phyloP scores from a whole-genome alignment of 2,329 filamentous ascomycete genomes.

The Boeremia exigua region DNA sequence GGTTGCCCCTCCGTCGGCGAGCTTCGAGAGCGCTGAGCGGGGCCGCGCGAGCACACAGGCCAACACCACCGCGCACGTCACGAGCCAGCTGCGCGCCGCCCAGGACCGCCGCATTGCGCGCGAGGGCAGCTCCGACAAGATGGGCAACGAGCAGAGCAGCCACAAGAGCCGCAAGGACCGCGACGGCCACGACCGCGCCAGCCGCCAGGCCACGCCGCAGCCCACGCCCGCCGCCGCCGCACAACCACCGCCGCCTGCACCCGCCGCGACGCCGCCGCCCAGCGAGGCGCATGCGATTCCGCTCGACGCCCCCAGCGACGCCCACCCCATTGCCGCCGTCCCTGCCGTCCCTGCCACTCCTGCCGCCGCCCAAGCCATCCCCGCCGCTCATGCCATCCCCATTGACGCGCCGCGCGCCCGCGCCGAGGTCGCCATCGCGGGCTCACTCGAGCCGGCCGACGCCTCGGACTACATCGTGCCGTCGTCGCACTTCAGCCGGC shows the following conservation, averaged over 20 bases:
- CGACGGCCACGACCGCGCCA: conserved; percentile 11
- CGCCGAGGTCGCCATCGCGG: conserved; percentile 15
- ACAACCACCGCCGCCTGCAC: conserved; percentile 33
- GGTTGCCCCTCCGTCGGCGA: conserved; percentile 47
- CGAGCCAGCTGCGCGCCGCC: conserved; percentile 40
- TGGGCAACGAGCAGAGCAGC: conserved; percentile 52
- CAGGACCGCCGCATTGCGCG: conserved; percentile 31
- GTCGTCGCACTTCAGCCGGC: conserved; percentile 63
- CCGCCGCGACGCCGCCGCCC: conserved; percentile 7
- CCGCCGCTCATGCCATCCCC: conserved; percentile 39
- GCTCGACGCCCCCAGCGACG: conserved; percentile 31
- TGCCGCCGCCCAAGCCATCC: conserved; percentile 17
- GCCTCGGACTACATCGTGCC: conserved; percentile 49
- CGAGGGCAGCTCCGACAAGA: conserved; percentile 25
- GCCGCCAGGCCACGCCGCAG: conserved; percentile 16
- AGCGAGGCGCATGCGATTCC: conserved; percentile 45
- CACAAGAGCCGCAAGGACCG: conserved; percentile 28
- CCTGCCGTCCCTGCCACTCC: conserved; percentile 11
- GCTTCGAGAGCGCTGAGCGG: conserved; percentile 45
- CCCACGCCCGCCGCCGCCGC: conserved; percentile 8
- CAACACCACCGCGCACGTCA: conserved; percentile 31
- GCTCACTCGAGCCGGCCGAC: conserved; percentile 36
- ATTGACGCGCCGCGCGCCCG: conserved; percentile 33
- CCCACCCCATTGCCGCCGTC: conserved; percentile 41
- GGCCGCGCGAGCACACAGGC: conserved; percentile 40